Evolutionary conservation across 2,329 filamentous ascomycete genomes (phyloP).

Genomic region (Phialophora macrospora): DNA sequence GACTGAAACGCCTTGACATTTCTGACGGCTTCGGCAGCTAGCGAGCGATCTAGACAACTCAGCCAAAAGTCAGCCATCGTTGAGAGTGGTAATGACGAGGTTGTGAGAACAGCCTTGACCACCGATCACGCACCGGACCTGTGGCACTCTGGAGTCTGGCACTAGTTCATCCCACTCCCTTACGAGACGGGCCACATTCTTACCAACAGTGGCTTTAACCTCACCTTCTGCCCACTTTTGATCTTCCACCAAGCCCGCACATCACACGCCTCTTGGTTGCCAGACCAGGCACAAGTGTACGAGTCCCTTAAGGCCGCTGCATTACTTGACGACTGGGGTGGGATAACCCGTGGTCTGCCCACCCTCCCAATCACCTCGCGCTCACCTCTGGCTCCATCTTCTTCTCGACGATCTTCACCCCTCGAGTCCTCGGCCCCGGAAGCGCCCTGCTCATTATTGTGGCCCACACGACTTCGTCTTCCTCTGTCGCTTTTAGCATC

Average conservation of each 20-base stretch:
- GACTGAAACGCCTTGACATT: neutral
- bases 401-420: constrained; percentile 28
- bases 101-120: neutral
- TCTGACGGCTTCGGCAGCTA: neutral
- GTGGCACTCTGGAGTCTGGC: constrained; percentile 7
- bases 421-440: constrained; percentile 28
- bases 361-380: constrained; percentile 13
- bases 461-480: constrained; percentile 20
- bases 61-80: constrained; percentile 1
- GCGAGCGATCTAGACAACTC: neutral
- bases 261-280: constrained; percentile 24
- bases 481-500: constrained; percentile 19
- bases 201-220: constrained; percentile 33
- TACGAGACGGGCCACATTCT: constrained; percentile 3
- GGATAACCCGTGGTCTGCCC: constrained; percentile 22
- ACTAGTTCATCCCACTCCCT: constrained; percentile 16
- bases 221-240: constrained; percentile 37
- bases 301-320: constrained; percentile 19
- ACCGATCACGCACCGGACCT: constrained; percentile 12
- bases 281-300: constrained; percentile 24
- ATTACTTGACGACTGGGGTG: constrained; percentile 18
- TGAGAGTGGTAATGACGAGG: constrained; percentile 8
- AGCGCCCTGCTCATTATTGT: constrained; percentile 24
- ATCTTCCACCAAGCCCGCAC: constrained; percentile 36
- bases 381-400: constrained; percentile 4